Conservation (phyloP, 768 basidiomycete species). For the Suillus subaureus region DNA sequence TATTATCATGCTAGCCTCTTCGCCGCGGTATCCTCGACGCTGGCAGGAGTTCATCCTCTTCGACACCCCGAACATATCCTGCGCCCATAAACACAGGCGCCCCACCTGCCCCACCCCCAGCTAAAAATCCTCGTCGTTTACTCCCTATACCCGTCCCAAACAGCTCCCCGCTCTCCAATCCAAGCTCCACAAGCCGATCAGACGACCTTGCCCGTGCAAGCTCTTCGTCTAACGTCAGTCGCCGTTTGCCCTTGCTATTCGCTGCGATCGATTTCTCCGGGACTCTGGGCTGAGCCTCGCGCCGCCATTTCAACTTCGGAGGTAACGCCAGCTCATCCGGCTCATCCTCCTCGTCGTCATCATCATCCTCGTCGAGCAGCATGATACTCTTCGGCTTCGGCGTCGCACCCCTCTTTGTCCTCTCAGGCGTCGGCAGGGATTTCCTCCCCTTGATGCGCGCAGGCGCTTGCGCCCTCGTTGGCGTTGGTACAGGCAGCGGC, state of each 20-base stretch:
- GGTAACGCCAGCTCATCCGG: slow-evolving; percentile 35
- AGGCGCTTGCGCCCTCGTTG: slow-evolving; percentile 61
- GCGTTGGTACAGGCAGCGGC: slow-evolving; percentile 56
- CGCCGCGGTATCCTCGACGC: slow-evolving; percentile 28
- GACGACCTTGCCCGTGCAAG: slow-evolving; percentile 45
- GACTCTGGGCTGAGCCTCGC: neutral
- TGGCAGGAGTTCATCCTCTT: slow-evolving; percentile 28
- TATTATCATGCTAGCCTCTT: slow-evolving; percentile 11
- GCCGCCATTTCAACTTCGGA: slow-evolving; percentile 19
- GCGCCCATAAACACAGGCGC: slow-evolving; percentile 69
- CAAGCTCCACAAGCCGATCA: slow-evolving; percentile 41
- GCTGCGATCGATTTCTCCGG: neutral
- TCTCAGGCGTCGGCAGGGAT: neutral
- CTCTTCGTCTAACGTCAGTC: slow-evolving; percentile 71
- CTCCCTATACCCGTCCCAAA: slow-evolving; percentile 57
- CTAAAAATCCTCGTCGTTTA: slow-evolving; percentile 62
- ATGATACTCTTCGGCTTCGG: slow-evolving; percentile 27
- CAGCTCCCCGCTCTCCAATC: slow-evolving; percentile 43
- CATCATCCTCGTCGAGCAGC: slow-evolving; percentile 23
- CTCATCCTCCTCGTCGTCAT: slow-evolving; percentile 36
- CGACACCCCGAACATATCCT: slow-evolving; percentile 64
- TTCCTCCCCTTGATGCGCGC: slow-evolving; percentile 33
- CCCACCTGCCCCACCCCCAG: slow-evolving; percentile 76
- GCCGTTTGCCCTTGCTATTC: slow-evolving; percentile 32
- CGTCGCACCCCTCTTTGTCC: slow-evolving; percentile 34